These are phyloP conservation scores for barrel medic (Medicago truncatula) DNA, from an alignment of 306 rosid genomes.

Conservation along the genomic window MtrunA17r5.0-ANR NC_053047.1:9327501-9328000, in stretches of 20 bases:
- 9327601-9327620: neutral
- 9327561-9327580: too few relatives aligned
- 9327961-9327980: slow-evolving; percentile 66
- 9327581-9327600: too few relatives aligned
- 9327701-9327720: slow-evolving; percentile 86
- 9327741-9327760: slow-evolving; percentile 69
- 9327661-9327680: slow-evolving; percentile 76
- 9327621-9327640: slow-evolving; percentile 30
- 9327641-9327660: slow-evolving; percentile 60
- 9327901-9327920: slow-evolving; percentile 87
- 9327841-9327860: neutral
- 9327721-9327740: slow-evolving; percentile 80
- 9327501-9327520: too few relatives aligned
- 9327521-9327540: too few relatives aligned
- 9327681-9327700: slow-evolving; percentile 74
- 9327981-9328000: slow-evolving; percentile 68
- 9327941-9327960: slow-evolving; percentile 78
- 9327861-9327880: slow-evolving; percentile 53
- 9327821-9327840: neutral
- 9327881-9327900: slow-evolving; percentile 65
- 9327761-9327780: slow-evolving; percentile 31
- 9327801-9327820: neutral
- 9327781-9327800: neutral
- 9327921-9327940: slow-evolving; percentile 82
- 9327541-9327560: too few relatives aligned